Conservation (phyloP, 257 asterid genomes). For the Rauvolfia tetraphylla region DNA sequence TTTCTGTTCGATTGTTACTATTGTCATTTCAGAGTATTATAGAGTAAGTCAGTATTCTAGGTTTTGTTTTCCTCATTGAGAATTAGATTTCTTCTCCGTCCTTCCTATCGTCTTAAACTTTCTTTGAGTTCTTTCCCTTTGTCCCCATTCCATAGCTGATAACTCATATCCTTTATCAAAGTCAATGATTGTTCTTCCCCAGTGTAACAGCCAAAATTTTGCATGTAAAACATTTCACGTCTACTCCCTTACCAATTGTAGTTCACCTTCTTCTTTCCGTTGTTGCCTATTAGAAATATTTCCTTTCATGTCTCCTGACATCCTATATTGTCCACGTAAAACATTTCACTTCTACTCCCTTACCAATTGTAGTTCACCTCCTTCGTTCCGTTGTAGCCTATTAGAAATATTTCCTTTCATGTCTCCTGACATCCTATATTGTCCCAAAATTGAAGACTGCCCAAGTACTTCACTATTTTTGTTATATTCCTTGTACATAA, state of each 20-base stretch:
- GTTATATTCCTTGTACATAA: neutral
- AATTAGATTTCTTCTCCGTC: neutral
- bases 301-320: too few species aligned
- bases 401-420: neutral
- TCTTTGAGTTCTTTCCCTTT: neutral
- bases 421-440: too few species aligned
- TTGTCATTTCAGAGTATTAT: neutral
- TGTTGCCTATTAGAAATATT: neutral
- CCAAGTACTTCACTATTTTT: neutral
- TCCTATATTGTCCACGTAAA: too few species aligned
- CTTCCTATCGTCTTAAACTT: neutral
- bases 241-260: neutral
- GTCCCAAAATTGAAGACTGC: neutral
- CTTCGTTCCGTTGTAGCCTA: neutral
- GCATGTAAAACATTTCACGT: neutral
- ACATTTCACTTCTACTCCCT: neutral
- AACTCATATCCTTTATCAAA: neutral
- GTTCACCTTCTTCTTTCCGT: neutral
- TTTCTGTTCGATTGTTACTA: neutral
- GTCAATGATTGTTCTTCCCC: neutral
- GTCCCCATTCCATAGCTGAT: neutral
- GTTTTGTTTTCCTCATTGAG: neutral
- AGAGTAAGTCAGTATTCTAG: neutral
- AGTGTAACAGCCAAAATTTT: neutral
- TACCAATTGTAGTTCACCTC: neutral